Base-by-base conservation (phyloP, 108 stramenopile species). In the Asterionellopsis glacialis region DNA sequence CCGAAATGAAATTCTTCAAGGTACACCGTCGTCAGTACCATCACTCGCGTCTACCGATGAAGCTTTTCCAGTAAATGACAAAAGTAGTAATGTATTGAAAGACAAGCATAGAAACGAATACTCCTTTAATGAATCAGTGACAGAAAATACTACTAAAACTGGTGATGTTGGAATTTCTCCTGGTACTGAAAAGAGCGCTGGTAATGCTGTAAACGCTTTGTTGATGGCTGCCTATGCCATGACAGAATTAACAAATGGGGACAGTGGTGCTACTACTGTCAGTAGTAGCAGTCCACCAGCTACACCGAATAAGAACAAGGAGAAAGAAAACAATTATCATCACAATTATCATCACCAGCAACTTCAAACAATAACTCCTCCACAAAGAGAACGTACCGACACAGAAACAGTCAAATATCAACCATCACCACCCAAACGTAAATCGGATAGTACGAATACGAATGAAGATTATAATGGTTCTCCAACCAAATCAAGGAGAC, bases 161-260 rank as follows among this genome's bases (percentile, higher is more conserved):
- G 21, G 52, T 26, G 27, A 22, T 28, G 40, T n/a, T 27, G 39
- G 24, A 33, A 33, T 33, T 33, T 33, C 33, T 33, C 33, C 33
- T 33, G 33, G 33, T 33, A 33, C 53, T 11, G 67, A 53, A 33
- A 33, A 33, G 33, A 33, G 5, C 7, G 33, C 33, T 7, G 33
- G 33, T 33, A 7, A 33, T 22, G 72, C 51, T 45, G 81, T 76
- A 3, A 66, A 68, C 38, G 66, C 66, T 1, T 49, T 83, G 10
- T 26, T 83, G 23, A 69, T 83, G 74, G 82, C 82, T 16, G 82
- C 82, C 11, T 39, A 63, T 39, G 82, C 82, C 38, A 83, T 83
- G 77, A 73, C 82, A 10, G 82, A 82, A 69, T 67, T 77, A 1
- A 27, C 21, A 16, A 45, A n/a, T 14, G 45, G 11, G 42, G 14